A percentile compares a stretch with the other conserved stretches of the same genome.
phyloP scores from a whole-genome alignment of 2,329 filamentous ascomycete species.

The Aspergillus sclerotialis region DNA sequence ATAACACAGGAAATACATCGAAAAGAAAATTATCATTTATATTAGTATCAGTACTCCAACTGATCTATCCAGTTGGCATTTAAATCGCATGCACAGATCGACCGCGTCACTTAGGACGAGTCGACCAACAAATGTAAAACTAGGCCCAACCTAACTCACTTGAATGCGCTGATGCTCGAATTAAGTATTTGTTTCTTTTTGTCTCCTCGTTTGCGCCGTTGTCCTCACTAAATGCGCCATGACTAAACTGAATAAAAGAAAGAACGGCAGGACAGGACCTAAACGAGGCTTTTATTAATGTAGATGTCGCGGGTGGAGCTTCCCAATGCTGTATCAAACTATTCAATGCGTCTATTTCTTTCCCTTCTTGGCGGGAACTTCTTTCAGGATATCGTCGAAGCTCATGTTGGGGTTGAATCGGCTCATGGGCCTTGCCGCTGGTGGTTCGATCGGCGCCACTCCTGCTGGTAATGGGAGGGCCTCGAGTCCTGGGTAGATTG shows the following conservation, averaged over 20 bases:
- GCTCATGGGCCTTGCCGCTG: constrained; percentile 31
- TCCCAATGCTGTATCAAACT: too few species aligned
- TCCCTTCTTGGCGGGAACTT: constrained; percentile 30
- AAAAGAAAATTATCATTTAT: too few species aligned
- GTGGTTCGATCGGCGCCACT: constrained; percentile 34
- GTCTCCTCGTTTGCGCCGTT: background rate
- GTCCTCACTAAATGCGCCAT: background rate
- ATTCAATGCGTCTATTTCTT: constrained; percentile 30
- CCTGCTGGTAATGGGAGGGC: constrained; percentile 37
- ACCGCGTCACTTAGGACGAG: too few species aligned
- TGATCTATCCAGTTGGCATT: too few species aligned
- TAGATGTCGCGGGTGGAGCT: background rate
- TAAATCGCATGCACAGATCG: too few species aligned
- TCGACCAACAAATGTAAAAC: too few species aligned
- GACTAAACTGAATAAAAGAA: background rate
- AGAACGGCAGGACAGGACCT: constrained; percentile 1
- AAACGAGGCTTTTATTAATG: constrained; percentile 4
- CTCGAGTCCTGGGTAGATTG: constrained; percentile 40
- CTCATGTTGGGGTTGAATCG: constrained; percentile 42
- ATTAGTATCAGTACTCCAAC: too few species aligned
- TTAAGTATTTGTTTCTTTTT: background rate
- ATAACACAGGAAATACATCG: too few species aligned
- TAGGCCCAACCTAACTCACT: too few species aligned
- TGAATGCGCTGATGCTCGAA: too few species aligned
- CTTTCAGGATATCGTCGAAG: constrained; percentile 42